These are phyloP conservation scores for Sambucus nigra DNA, from an alignment of 129 eudicot species.

Conservation along the genomic window DNA sequence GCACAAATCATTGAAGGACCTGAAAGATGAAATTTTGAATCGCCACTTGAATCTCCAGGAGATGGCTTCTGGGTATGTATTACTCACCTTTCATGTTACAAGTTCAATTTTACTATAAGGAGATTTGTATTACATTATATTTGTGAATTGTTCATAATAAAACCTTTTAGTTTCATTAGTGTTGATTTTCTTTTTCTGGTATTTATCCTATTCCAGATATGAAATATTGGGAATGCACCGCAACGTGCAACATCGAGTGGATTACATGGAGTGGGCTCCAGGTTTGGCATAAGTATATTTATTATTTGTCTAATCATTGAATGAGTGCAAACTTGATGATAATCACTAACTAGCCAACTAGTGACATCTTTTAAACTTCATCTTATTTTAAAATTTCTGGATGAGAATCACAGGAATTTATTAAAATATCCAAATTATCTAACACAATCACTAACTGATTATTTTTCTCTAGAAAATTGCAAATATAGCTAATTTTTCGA, in stretches of 20 bases:
- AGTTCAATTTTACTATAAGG: background rate
- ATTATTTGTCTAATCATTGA: background rate
- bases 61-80: constrained; percentile 81
- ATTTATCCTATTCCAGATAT: constrained; percentile 27
- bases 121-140: too few species aligned
- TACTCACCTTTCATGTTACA: background rate
- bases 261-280: constrained; percentile 99
- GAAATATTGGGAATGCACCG: constrained; percentile 91
- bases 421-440: too few species aligned
- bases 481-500: background rate
- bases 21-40: constrained; percentile 56
- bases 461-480: background rate
- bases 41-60: constrained; percentile 60
- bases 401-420: too few species aligned
- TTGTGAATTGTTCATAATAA: background rate
- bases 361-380: background rate
- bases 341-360: background rate
- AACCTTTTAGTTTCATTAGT: background rate
- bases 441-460: background rate
- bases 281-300: constrained; percentile 33
- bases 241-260: constrained; percentile 82
- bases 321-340: background rate
- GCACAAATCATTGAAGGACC: constrained; percentile 74
- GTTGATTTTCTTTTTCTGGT: background rate
- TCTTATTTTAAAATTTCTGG: too few species aligned